phyloP scores from a whole-genome alignment of 2,329 filamentous ascomycete species.

The Colletotrichum abscissum region DNA sequence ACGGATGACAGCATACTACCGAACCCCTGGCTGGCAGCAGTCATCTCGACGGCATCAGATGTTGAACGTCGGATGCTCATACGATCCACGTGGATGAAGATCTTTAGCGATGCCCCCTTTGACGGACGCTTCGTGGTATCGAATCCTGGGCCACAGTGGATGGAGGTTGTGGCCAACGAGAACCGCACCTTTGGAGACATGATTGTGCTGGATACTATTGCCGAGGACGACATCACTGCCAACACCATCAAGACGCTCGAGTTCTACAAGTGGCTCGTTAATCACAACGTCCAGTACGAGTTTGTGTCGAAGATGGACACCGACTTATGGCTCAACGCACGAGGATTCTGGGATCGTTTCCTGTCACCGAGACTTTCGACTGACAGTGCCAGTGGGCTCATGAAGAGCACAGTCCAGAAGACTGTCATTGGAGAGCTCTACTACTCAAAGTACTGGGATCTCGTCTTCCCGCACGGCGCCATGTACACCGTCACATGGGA shows the following conservation, averaged over 20 bases:
- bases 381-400: conserved; percentile 18
- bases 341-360: conserved; percentile 45
- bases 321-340: conserved; percentile 46
- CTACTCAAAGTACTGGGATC: conserved; percentile 39
- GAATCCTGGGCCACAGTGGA: conserved; percentile 43
- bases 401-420: conserved; percentile 35
- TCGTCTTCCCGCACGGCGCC: conserved; percentile 45
- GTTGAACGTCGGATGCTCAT: conserved; percentile 44
- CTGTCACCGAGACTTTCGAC: conserved; percentile 39
- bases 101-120: conserved; percentile 44
- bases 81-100: conserved; percentile 45
- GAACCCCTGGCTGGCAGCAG: conserved; percentile 43
- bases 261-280: conserved; percentile 45
- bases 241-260: conserved; percentile 49
- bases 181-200: conserved; percentile 48
- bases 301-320: conserved; percentile 48
- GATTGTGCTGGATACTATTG: conserved; percentile 46
- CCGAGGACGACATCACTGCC: conserved; percentile 44
- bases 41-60: conserved; percentile 44
- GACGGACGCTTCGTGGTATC: conserved; percentile 45
- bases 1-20: background rate
- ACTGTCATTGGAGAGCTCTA: conserved; percentile 46
- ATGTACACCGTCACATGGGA: conserved; percentile 50
- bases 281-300: conserved; percentile 39
- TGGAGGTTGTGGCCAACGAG: conserved; percentile 41